Conservation (phyloP, 495 filamentous ascomycete genomes). For the Neurospora sp. region DNA sequence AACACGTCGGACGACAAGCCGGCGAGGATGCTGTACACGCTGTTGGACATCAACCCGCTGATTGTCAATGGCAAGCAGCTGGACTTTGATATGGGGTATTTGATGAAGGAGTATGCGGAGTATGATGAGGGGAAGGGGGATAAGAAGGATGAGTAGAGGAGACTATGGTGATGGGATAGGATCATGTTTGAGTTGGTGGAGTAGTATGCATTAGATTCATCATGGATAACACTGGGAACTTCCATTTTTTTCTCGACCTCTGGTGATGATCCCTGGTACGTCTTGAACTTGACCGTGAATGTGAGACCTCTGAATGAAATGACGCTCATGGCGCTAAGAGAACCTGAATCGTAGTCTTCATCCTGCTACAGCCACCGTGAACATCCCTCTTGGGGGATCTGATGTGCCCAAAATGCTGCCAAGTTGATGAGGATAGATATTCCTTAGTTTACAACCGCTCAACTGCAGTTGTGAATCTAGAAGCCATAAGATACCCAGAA, state of each 20-base stretch:
- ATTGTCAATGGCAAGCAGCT: neutral
- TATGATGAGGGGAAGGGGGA: neutral
- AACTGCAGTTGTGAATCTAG: neutral
- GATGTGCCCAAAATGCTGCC: neutral
- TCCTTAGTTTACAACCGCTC: neutral
- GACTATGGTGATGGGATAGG: too few species aligned
- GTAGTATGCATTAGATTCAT: neutral
- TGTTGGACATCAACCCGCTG: neutral
- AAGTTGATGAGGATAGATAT: neutral
- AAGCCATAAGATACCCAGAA: neutral
- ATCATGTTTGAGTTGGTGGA: neutral
- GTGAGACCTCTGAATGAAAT: neutral
- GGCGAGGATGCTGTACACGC: neutral
- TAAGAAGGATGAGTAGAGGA: neutral
- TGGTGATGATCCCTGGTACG: neutral
- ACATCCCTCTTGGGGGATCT: neutral
- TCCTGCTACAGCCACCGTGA: neutral
- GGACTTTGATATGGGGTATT: neutral
- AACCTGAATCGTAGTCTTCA: neutral
- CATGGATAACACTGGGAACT: neutral
- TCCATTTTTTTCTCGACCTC: neutral
- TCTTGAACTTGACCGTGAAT: neutral
- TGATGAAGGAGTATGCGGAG: neutral
- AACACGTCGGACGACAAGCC: conserved; percentile 27
- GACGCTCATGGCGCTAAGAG: neutral